phyloP scores from a whole-genome alignment of 1,284 basidiomycete genomes.

The Gymnopus androsaceus region DNA sequence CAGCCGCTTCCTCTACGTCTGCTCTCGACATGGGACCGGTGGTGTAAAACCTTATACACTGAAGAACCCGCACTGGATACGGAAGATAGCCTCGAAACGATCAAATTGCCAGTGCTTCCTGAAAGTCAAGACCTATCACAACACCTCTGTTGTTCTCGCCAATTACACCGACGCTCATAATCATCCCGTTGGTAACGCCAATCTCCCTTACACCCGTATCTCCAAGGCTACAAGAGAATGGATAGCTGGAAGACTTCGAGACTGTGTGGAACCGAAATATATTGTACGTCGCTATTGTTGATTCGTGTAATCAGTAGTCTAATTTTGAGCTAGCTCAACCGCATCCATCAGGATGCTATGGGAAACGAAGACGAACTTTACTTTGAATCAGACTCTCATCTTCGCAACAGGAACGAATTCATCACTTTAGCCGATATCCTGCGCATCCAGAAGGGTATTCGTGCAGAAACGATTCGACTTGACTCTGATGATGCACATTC shows the following conservation, averaged over 20 bases:
- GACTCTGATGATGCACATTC: constrained; percentile 18
- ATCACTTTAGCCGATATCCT: constrained; percentile 9
- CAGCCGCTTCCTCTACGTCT: too few species aligned
- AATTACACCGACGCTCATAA: too few species aligned
- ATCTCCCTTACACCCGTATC: constrained; percentile 15
- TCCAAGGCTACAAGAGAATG: constrained; percentile 9
- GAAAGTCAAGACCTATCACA: too few species aligned
- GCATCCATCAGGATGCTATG: too few species aligned
- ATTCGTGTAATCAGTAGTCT: not conserved
- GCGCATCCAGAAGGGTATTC: constrained; percentile 19
- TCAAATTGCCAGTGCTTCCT: too few species aligned
- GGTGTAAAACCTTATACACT: too few species aligned
- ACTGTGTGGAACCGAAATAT: not conserved
- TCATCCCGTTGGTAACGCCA: constrained; percentile 12
- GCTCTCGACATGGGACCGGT: too few species aligned
- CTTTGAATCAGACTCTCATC: not conserved
- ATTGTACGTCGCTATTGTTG: not conserved
- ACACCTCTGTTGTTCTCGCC: too few species aligned
- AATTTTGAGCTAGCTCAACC: too few species aligned
- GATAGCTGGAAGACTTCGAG: not conserved
- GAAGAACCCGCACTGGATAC: too few species aligned
- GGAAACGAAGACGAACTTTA: too few species aligned
- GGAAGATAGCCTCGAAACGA: too few species aligned
- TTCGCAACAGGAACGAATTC: constrained; percentile 9
- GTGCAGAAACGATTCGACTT: constrained; percentile 20